Evolutionary conservation across 805 yeast species (phyloP).

Genomic region (Trichomonascus vanleenenianus): DNA sequence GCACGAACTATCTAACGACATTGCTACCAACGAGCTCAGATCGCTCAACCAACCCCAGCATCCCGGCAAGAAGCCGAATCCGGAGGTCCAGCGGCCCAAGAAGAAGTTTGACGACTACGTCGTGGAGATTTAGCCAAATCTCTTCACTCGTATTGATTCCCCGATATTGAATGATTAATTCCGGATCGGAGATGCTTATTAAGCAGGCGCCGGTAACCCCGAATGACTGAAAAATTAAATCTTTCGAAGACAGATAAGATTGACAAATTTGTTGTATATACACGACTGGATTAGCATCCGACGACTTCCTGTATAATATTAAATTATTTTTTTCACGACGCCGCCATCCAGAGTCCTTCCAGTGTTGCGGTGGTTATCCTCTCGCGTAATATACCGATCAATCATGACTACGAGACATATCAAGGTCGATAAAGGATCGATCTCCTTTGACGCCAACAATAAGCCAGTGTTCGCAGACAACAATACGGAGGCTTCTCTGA

Average conservation of each 20-base stretch:
- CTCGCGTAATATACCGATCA: background rate
- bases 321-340: background rate
- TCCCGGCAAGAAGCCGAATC: background rate
- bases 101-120: background rate
- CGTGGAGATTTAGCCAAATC: background rate
- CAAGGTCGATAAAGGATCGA: conserved; percentile 46
- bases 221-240: no score
- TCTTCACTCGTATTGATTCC: no score
- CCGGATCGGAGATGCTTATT: no score
- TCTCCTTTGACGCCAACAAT: conserved; percentile 40
- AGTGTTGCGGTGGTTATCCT: background rate
- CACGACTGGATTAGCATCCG: no score
- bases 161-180: no score
- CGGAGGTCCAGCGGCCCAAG: background rate
- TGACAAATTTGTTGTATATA: no score
- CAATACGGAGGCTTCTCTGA: conserved; percentile 43
- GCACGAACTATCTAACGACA: background rate
- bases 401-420: conserved; percentile 21
- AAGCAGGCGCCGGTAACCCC: no score
- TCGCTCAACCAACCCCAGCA: conserved; percentile 1
- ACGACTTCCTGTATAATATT: background rate
- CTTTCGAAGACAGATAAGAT: no score
- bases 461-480: conserved; percentile 32
- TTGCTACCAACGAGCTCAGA: background rate
- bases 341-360: background rate